These are phyloP conservation scores for Colletotrichum abscissum DNA, from an alignment of 2,329 filamentous ascomycete species.

Conservation along the genomic window DNA sequence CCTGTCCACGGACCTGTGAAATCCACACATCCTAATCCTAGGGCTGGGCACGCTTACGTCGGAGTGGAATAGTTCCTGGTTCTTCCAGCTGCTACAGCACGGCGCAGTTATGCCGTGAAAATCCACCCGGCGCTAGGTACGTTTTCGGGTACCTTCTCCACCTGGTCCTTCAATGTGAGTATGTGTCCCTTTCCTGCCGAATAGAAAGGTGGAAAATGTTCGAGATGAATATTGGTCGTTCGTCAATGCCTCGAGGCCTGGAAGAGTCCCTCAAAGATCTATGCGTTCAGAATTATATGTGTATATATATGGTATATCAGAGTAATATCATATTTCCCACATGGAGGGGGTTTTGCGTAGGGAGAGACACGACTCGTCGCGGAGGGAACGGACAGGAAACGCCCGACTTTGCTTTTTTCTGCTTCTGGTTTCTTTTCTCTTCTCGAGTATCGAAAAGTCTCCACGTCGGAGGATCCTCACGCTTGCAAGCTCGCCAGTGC, in stretches of 20 bases:
- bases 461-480: constrained; percentile 1
- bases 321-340: background rate
- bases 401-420: background rate
- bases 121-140: constrained; percentile 1
- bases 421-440: background rate
- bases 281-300: background rate
- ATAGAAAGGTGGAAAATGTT: background rate
- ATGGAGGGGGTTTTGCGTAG: background rate
- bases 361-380: background rate
- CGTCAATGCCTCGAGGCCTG: background rate
- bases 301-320: background rate
- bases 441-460: background rate
- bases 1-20: background rate
- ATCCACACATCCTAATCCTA: background rate
- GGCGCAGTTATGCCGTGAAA: background rate
- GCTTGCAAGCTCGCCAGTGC: background rate
- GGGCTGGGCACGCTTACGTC: constrained; percentile 10
- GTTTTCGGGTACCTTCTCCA: constrained; percentile 1
- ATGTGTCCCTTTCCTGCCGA: background rate
- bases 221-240: background rate
- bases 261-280: background rate
- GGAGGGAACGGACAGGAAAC: background rate
- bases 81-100: background rate
- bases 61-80: background rate
- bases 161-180: background rate